Conservation (phyloP, 768 basidiomycete species). For the Chalciporus chontae region DNA sequence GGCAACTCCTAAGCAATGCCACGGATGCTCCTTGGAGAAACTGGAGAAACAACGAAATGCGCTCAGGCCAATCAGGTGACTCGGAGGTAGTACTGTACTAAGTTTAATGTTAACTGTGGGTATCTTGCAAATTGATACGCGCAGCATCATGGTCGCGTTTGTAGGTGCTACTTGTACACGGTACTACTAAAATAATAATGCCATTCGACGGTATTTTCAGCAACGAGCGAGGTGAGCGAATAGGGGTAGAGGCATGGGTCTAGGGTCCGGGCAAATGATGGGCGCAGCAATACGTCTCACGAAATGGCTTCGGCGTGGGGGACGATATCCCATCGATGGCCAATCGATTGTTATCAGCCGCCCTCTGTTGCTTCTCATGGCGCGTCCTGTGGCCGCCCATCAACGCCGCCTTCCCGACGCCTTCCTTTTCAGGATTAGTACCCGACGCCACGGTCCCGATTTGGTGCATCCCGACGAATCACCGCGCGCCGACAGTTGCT, state of each 20-base stretch:
- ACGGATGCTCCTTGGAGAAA: too few relatives aligned
- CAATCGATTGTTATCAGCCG: slow-evolving; percentile 12
- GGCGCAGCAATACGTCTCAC: background rate
- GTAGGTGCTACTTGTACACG: background rate
- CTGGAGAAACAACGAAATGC: too few relatives aligned
- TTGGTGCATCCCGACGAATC: slow-evolving; percentile 15
- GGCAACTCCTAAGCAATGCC: too few relatives aligned
- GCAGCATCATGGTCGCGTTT: too few relatives aligned
- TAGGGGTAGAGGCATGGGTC: background rate
- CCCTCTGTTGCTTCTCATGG: slow-evolving; percentile 11
- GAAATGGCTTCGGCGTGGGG: background rate
- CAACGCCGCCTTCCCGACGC: slow-evolving; percentile 21
- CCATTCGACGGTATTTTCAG: background rate
- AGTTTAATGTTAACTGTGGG: too few relatives aligned
- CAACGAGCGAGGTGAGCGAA: background rate
- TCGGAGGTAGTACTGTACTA: too few relatives aligned
- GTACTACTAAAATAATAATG: background rate
- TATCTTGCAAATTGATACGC: background rate
- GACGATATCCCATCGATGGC: slow-evolving; percentile 17
- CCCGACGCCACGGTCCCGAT: slow-evolving; percentile 24
- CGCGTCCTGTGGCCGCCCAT: slow-evolving; percentile 19
- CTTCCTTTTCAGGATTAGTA: slow-evolving; percentile 9
- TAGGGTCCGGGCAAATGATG: slow-evolving; percentile 29
- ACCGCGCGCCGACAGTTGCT: slow-evolving; percentile 7
- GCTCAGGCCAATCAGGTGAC: too few relatives aligned